phyloP scores from a whole-genome alignment of 2,329 filamentous ascomycete genomes.

The Neonectria hederae region DNA sequence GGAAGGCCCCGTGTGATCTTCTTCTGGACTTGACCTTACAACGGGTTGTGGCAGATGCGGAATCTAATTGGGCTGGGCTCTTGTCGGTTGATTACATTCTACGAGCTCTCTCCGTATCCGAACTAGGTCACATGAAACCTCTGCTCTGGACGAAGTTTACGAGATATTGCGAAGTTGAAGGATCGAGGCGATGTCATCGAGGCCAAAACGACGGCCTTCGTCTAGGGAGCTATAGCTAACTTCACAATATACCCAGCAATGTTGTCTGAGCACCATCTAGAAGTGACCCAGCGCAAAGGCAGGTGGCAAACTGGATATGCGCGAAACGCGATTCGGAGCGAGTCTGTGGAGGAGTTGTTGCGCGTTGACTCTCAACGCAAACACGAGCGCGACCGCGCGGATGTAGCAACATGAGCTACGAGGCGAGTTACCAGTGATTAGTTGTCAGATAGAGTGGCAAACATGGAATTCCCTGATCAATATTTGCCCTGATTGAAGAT shows the following conservation, averaged over 20 bases:
- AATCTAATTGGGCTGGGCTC: conserved; percentile 14
- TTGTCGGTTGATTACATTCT: conserved; percentile 29
- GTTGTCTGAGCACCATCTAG: no score
- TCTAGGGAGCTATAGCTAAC: not conserved
- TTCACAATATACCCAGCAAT: no score
- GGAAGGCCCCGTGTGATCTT: not conserved
- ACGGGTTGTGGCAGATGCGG: conserved; percentile 22
- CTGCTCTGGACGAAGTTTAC: conserved; percentile 4
- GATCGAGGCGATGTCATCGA: not conserved
- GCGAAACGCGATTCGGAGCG: not conserved
- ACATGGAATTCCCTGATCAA: not conserved
- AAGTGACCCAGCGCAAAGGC: not conserved
- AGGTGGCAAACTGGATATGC: not conserved
- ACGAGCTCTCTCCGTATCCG: conserved; percentile 2
- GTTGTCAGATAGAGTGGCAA: not conserved
- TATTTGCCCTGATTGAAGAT: not conserved
- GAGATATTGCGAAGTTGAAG: conserved; percentile 26
- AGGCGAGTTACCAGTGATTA: not conserved
- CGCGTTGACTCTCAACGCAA: not conserved
- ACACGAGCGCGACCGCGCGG: not conserved
- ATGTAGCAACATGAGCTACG: not conserved
- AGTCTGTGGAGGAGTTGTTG: not conserved
- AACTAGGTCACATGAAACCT: not conserved
- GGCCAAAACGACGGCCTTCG: no score
- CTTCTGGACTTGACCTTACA: conserved; percentile 21